These are phyloP conservation scores for Pseudevernia furfuracea DNA, from an alignment of 495 filamentous ascomycete species.

Conservation along the genomic window DNA sequence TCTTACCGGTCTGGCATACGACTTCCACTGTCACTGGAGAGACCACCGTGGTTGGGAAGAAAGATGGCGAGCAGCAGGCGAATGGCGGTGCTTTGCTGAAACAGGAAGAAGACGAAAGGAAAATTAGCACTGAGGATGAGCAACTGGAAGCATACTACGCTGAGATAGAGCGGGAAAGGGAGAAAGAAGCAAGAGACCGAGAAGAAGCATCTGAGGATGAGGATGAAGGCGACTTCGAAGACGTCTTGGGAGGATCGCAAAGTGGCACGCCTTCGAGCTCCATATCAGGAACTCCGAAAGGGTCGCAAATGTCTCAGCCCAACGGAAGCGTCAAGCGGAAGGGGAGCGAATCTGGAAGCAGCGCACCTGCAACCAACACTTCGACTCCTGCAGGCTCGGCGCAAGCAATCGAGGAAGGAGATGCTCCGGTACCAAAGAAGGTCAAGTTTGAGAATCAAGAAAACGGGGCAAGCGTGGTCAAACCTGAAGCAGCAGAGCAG, in stretches of 20 bases:
- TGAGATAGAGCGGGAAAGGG: conserved; percentile 44
- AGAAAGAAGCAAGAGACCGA: conserved; percentile 39
- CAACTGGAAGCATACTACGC: conserved; percentile 47
- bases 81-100: conserved; percentile 29
- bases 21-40: conserved; percentile 65
- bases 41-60: conserved; percentile 26
- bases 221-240: conserved; percentile 44
- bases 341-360: conserved; percentile 36
- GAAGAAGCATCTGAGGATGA: conserved; percentile 43
- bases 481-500: conserved; percentile 21
- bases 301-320: conserved; percentile 26
- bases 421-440: conserved; percentile 39
- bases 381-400: conserved; percentile 37
- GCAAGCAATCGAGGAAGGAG: conserved; percentile 17
- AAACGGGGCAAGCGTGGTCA: conserved; percentile 9
- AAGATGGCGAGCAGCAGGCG: conserved; percentile 30
- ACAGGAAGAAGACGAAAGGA: conserved; percentile 50
- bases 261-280: conserved; percentile 26
- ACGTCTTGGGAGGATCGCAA: conserved; percentile 28
- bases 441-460: conserved; percentile 33
- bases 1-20: conserved; percentile 81
- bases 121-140: conserved; percentile 41
- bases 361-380: conserved; percentile 36
- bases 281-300: conserved; percentile 2
- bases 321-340: conserved; percentile 18